phyloP scores from a whole-genome alignment of 2,329 filamentous ascomycete genomes.

The Aureobasidium subglaciale region DNA sequence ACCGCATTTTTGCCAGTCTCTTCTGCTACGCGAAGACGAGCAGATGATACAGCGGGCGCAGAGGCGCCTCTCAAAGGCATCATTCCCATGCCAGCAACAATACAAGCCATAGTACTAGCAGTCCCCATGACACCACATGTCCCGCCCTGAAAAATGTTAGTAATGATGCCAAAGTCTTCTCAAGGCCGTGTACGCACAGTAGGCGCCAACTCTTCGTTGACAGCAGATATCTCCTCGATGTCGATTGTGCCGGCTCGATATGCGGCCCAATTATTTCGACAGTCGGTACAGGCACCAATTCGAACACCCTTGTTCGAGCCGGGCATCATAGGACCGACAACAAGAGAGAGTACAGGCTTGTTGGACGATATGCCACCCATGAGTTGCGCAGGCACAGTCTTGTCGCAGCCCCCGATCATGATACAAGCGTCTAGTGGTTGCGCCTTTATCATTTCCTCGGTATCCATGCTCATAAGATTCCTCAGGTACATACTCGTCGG shows the following conservation, averaged over 20 bases:
- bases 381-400: constrained; percentile 65
- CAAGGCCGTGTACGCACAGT: constrained; percentile 44
- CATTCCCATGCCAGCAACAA: constrained; percentile 46
- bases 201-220: constrained; percentile 67
- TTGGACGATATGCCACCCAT: constrained; percentile 72
- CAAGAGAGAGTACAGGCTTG: constrained; percentile 60
- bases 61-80: constrained; percentile 48
- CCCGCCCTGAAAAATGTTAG: constrained; percentile 29
- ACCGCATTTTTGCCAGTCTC: constrained; percentile 47
- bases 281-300: constrained; percentile 69
- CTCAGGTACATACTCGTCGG: constrained; percentile 70
- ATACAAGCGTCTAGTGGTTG: constrained; percentile 64
- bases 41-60: constrained; percentile 47
- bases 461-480: constrained; percentile 74
- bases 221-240: constrained; percentile 61
- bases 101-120: constrained; percentile 51
- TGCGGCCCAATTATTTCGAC: constrained; percentile 64
- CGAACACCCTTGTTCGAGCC: constrained; percentile 57
- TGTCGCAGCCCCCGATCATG: constrained; percentile 68
- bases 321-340: constrained; percentile 70
- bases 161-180: background rate
- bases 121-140: constrained; percentile 54
- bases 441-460: constrained; percentile 68
- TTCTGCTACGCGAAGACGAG: constrained; percentile 47
- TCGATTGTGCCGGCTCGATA: constrained; percentile 60